Evolutionary conservation across 257 asterid species (phyloP), one percentile per base, ranked within the genome.

Genomic region (Paraleonurus japonicus): DNA sequence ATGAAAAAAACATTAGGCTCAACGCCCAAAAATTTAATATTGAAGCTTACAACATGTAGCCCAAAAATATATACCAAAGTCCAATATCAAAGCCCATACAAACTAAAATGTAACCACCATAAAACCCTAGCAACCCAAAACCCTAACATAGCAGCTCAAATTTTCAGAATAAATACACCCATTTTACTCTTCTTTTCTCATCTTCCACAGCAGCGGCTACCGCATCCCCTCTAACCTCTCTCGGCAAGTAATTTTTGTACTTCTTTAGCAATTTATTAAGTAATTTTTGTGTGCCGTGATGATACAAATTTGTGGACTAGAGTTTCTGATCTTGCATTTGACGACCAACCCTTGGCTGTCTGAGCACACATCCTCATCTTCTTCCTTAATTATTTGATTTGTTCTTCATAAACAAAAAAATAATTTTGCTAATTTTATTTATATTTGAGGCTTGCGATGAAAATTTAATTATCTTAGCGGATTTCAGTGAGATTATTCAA

Each of bases 311-410:
- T 78, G 81, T 86, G 87, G 85, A 86, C 89, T 86, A 86, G 89
- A 84, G 91, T 86, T 86, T 86, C 89, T 79, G 92, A 86, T 86
- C 86, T 79, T 63, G 78, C 51, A 81, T 7, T 82, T 84, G 92
- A 86, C 73, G 92, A 86, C 84, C 58, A 86, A 69, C 88, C 92
- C 92, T 86, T 86, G 92, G 92, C 92, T 84, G 87, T 86, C 54
- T 47, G 54, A 47, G 54, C 54, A 47, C 51, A 13, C 17, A 11
- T 13, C 51, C 17, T 15, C n/a, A 11, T 13, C 51, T 6, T 15
- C n/a, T 1, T 41, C 4, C 16, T 12, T 41, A 41, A 41, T 41
- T 41, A 11, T 12, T 2, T 19, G 11, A 43, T 13, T 43, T 12
- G 1, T 4, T 43, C 6, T 13, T 13, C 1, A 1, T 13, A 13